Conservation (phyloP, 164 flowering plant genomes). For the Stephania cephalantha region DNA sequence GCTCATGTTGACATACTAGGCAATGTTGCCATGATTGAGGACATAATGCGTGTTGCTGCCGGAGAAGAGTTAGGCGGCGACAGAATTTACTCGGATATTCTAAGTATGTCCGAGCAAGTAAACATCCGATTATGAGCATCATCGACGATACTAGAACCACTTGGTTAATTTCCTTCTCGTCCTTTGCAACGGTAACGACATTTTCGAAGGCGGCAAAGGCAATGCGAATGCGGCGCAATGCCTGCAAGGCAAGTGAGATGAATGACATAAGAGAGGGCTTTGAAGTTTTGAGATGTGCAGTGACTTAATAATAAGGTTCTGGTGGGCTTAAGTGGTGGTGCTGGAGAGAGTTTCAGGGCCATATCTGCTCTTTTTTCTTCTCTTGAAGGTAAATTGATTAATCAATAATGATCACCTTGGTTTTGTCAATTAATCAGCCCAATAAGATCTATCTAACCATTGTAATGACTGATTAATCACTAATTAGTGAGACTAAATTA, state of each 20-base stretch:
- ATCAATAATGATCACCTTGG: neutral
- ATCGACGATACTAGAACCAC: no score
- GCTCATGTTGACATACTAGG: slow-evolving; percentile 80
- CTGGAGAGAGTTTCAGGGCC: neutral
- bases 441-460: neutral
- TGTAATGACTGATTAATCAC: neutral
- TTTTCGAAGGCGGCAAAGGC: neutral
- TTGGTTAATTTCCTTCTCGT: neutral
- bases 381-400: neutral
- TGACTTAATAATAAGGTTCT: neutral
- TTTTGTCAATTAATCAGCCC: neutral
- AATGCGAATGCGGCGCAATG: neutral
- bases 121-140: slow-evolving; percentile 36
- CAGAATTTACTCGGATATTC: slow-evolving; percentile 49
- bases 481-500: neutral
- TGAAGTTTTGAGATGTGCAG: neutral
- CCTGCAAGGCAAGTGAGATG: neutral
- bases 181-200: neutral
- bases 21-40: slow-evolving; percentile 67
- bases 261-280: neutral
- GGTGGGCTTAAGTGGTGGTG: neutral
- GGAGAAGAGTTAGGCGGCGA: slow-evolving; percentile 62
- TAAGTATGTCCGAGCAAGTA: slow-evolving; percentile 48
- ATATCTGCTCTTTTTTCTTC: slow-evolving; percentile 1
- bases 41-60: slow-evolving; percentile 58